These are phyloP conservation scores for Colletotrichum lini DNA, from an alignment of 2,329 filamentous ascomycete genomes.

Conservation along the genomic window DNA sequence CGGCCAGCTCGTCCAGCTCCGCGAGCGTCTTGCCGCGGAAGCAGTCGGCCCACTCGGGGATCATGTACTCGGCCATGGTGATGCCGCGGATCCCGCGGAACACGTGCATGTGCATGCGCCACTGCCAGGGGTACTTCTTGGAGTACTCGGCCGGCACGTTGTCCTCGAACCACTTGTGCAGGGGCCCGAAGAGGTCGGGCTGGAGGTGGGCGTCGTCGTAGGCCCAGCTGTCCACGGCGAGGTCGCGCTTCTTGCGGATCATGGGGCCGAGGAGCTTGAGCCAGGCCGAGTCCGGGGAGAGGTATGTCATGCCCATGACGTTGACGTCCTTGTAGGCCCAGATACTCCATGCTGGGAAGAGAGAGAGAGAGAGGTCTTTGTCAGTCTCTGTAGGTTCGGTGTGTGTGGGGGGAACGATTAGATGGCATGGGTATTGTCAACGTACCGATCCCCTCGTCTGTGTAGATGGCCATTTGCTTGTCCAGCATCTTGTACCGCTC, in stretches of 20 bases:
- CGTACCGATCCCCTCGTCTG: constrained; percentile 39
- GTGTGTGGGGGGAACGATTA: not conserved
- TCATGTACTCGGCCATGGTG: constrained; percentile 58
- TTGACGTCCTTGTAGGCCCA: constrained; percentile 69
- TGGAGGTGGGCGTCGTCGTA: constrained; percentile 53
- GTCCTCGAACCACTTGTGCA: constrained; percentile 46
- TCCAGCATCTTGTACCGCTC: constrained; percentile 62
- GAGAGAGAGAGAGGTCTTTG: not conserved
- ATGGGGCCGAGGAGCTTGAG: constrained; percentile 65
- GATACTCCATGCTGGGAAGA: constrained; percentile 53
- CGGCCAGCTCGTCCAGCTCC: constrained; percentile 61
- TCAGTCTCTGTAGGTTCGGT: constrained; percentile 15
- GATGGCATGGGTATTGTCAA: not conserved
- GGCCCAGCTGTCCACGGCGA: constrained; percentile 69
- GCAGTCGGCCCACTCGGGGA: constrained; percentile 62
- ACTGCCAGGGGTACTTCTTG: constrained; percentile 47
- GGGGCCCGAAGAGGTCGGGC: constrained; percentile 43
- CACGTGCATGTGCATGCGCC: constrained; percentile 47
- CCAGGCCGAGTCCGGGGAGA: constrained; percentile 59
- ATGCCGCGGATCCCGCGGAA: constrained; percentile 46
- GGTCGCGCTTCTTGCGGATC: constrained; percentile 65
- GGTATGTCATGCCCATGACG: constrained; percentile 66
- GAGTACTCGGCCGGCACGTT: constrained; percentile 44
- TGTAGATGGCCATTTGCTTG: constrained; percentile 65
- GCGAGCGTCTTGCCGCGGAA: constrained; percentile 59